These are phyloP conservation scores for Pleurotus eryngii DNA, from an alignment of 768 basidiomycete species.

Conservation along the genomic window DNA sequence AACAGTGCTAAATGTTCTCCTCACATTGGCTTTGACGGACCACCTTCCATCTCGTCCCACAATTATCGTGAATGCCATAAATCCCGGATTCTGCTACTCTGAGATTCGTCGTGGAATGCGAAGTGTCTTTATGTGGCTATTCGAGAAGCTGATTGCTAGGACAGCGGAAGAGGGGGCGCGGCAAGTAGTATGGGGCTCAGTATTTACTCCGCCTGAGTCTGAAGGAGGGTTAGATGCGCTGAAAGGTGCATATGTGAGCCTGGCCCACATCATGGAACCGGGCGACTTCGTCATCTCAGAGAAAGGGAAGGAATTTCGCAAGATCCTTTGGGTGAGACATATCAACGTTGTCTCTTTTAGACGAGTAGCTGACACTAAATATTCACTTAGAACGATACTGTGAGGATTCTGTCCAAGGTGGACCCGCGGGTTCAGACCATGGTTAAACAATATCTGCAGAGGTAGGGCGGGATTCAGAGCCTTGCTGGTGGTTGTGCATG, in stretches of 20 bases:
- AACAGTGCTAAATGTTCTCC: slow-evolving; percentile 39
- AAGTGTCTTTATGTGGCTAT: slow-evolving; percentile 16
- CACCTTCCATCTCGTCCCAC: slow-evolving; percentile 19
- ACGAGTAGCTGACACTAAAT: not conserved
- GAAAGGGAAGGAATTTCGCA: slow-evolving; percentile 24
- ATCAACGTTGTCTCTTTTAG: not conserved
- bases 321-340: slow-evolving; percentile 32
- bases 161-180: slow-evolving; percentile 34
- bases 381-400: slow-evolving; percentile 12
- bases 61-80: slow-evolving; percentile 32
- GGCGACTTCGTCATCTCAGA: slow-evolving; percentile 31
- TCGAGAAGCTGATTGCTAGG: slow-evolving; percentile 29
- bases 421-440: slow-evolving; percentile 15
- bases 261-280: slow-evolving; percentile 23
- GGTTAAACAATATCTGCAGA: slow-evolving; percentile 15
- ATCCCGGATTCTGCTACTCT: slow-evolving; percentile 40
- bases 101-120: slow-evolving; percentile 26
- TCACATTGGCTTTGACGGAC: slow-evolving; percentile 33
- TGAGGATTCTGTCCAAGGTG: slow-evolving; percentile 16
- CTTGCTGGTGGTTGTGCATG: too few species aligned
- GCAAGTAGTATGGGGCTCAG: slow-evolving; percentile 29
- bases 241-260: slow-evolving; percentile 27
- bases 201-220: slow-evolving; percentile 4
- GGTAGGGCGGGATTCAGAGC: not conserved
- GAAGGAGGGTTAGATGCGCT: slow-evolving; percentile 18